Base-by-base conservation (phyloP, 441 rosid species). In the Gossypium trilobum region DNA sequence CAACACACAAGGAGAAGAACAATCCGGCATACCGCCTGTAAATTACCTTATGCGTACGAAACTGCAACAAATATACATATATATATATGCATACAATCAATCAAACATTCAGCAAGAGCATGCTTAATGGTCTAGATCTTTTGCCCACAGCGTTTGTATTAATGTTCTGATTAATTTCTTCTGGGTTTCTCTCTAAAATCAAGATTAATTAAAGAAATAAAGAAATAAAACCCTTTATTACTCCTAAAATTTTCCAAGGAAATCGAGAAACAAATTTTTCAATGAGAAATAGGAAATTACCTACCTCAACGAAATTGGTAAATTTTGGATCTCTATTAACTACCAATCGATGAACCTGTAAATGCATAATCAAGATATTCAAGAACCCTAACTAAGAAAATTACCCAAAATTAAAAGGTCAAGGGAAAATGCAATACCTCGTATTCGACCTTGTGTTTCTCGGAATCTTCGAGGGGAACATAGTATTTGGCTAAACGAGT, bases 401-500 rank as follows among this genome's bases (percentile, higher is more conserved):
- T 50, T 48, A 1, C 27, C 29, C 51, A 50, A 51, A 25, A 13
- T 11, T 58, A 52, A 44, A 13, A 44, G 23, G 11, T 20, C 1
- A 23, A 29, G 14, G 27, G 2, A 39, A 2, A 20, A 74, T 13
- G 48, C 5, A 62, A 9, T 60, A 91, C 99, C 94, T 94, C 99
- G 87, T 94, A 94, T 80, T 94, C 99, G 75, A 94, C 97, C 75
- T 87, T 92, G 89, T 94, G 97, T 85, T 94, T 94, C 91, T 94
- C 97, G 36, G 97, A 87, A 63, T 94, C 99, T 79, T 95, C 97
- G 58, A 92, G 95, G 76, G 98, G 99, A 48, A 95, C 96, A 73
- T 95, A 95, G 85, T 95, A 95, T 75, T 95, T 95, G 73, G 99
- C 97, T 4, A 95, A 96, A 81, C 99, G 97, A 77, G 99, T 95